Percentiles rank a stretch among this genome's conserved stretches.
phyloP scores from a whole-genome alignment of 1,284 basidiomycete genomes.

The Termitomyces sp. region DNA sequence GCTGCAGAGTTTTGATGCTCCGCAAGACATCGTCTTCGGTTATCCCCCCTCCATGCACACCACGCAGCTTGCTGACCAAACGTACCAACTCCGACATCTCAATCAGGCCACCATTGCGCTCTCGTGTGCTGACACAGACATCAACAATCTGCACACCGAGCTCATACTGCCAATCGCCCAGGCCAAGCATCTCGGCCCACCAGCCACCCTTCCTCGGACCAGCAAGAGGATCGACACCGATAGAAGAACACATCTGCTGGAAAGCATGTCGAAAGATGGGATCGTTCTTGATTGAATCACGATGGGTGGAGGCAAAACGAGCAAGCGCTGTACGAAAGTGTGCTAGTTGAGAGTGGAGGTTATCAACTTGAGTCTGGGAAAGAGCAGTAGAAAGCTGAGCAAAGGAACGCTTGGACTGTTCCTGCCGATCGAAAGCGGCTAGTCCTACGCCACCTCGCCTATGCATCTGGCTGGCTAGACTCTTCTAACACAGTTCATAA shows the following conservation, averaged over 20 bases:
- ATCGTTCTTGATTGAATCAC: conserved; percentile 80
- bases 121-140: conserved; percentile 86
- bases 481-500: not conserved
- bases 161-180: conserved; percentile 94
- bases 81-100: conserved; percentile 82
- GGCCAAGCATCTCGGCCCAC: conserved; percentile 84
- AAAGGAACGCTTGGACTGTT: conserved; percentile 72
- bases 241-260: conserved; percentile 92
- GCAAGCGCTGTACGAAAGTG: conserved; percentile 82
- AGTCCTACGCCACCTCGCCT: conserved; percentile 68
- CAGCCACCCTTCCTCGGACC: conserved; percentile 82
- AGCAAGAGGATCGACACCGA: conserved; percentile 93
- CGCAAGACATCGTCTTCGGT: conserved; percentile 83
- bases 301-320: conserved; percentile 80
- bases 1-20: conserved; percentile 84
- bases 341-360: conserved; percentile 78
- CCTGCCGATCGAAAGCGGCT: conserved; percentile 71
- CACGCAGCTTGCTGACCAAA: conserved; percentile 73
- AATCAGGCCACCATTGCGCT: conserved; percentile 89
- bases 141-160: conserved; percentile 97
- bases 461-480: conserved; percentile 42
- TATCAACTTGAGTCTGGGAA: conserved; percentile 70
- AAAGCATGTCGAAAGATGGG: conserved; percentile 90
- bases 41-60: conserved; percentile 54
- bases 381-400: conserved; percentile 77